Base-by-base conservation (phyloP, 192 early-diverging fungal genomes). In the Entomortierella lignicola region DNA sequence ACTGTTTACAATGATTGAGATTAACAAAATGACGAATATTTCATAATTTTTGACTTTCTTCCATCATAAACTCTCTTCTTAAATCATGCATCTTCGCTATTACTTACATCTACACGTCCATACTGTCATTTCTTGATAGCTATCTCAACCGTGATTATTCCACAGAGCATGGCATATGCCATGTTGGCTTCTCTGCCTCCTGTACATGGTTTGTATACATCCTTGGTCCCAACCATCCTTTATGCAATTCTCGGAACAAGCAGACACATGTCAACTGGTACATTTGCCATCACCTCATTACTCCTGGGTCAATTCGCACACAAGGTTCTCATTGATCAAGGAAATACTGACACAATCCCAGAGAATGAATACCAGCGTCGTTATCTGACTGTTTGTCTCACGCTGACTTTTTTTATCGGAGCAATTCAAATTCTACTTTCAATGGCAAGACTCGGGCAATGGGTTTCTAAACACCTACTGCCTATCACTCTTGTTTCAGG, bases 161-260 rank as follows among this genome's bases (percentile, higher is more conserved):
- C 81, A 15, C 81, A 82, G 52, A 80, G 81, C 50, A 80, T 82
- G 81, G 82, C 82, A 21, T 84, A 84, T 47, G 82, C 82, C 8
- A 81, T 69, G 73, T 44, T 84, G 10, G 82, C 82, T 4, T 68
- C 69, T 7, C 23, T 84, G 60, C 82, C 82, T 15, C 66, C 82
- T 1, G 82, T 82, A 13, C 63, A 82, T 42, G 82, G 82, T 17
- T 74, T 84, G 4, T 84, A 84, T 42, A 82, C 82, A 17, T 79
- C 81, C 34, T 47, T 82, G 25, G 74, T 68, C 55, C 70, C 81
- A 1, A 70, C 70, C 1, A 31, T 39, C 20, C 30, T 82, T 27
- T 82, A 82, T 48, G 20, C 73, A 6, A 44, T 79, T 32, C 54
- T 82, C 21, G 81, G 81, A 20, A 82, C 81, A 7, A 74, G 71